Evolutionary conservation across 1,139 yeast genomes (phyloP).

Genomic region (Taiozyma sp.): DNA sequence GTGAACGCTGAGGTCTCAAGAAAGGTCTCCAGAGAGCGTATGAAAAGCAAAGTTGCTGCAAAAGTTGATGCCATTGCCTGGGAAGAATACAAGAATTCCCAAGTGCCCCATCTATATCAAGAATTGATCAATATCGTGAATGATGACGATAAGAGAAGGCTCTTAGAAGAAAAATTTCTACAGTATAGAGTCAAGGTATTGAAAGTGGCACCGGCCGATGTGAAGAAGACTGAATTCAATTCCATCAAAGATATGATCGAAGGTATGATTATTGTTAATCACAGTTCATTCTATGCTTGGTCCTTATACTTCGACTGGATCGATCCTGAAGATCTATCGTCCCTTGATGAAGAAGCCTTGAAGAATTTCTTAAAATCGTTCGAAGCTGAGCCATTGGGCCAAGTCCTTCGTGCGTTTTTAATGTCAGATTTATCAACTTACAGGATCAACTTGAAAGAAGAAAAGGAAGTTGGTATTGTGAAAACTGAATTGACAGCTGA

Average conservation of each 20-base stretch:
- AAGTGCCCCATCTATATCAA: slow-evolving; percentile 49
- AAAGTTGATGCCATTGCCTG: slow-evolving; percentile 43
- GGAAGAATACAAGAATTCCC: slow-evolving; percentile 44
- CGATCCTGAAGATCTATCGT: slow-evolving; percentile 49
- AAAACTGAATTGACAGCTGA: slow-evolving; percentile 18
- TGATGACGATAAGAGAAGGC: slow-evolving; percentile 59
- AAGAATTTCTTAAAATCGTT: slow-evolving; percentile 50
- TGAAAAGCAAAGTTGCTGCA: slow-evolving; percentile 39
- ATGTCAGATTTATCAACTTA: slow-evolving; percentile 61
- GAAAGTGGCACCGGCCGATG: slow-evolving; percentile 38
- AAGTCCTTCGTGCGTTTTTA: slow-evolving; percentile 53
- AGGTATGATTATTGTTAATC: slow-evolving; percentile 68
- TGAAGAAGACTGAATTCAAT: slow-evolving; percentile 36
- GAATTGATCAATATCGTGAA: slow-evolving; percentile 54
- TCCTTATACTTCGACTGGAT: slow-evolving; percentile 69
- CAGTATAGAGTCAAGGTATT: slow-evolving; percentile 54
- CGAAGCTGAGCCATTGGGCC: slow-evolving; percentile 60
- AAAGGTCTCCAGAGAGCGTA: slow-evolving; percentile 38
- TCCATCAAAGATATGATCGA: slow-evolving; percentile 56
- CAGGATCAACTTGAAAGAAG: slow-evolving; percentile 22
- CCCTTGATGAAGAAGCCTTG: slow-evolving; percentile 45
- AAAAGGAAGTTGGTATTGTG: slow-evolving; percentile 21
- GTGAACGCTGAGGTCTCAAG: slow-evolving; percentile 37
- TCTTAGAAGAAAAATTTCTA: slow-evolving; percentile 55
- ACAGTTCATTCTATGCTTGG: slow-evolving; percentile 68